Evolutionary conservation across 352 stramenopile genomes (phyloP).

Genomic region (Phytopythium cucurbitacearum): DNA sequence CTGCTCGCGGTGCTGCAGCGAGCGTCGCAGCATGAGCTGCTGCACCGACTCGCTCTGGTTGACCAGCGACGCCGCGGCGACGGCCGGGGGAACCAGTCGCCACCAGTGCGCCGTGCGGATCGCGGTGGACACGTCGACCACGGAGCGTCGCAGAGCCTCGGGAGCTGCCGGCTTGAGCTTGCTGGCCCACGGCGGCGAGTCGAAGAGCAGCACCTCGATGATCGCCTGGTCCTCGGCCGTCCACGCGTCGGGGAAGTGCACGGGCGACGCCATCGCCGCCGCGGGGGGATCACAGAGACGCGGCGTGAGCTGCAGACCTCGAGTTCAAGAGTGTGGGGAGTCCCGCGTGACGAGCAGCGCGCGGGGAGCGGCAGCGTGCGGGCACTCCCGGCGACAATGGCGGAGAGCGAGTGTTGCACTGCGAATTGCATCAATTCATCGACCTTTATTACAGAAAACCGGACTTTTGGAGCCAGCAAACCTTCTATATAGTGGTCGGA

Average conservation of each 20-base stretch:
- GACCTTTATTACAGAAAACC: too few species aligned
- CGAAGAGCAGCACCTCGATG: slow-evolving; percentile 28
- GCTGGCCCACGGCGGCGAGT: slow-evolving; percentile 7
- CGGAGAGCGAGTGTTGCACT: too few species aligned
- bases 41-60: slow-evolving; percentile 4
- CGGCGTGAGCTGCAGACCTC: too few species aligned
- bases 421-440: too few species aligned
- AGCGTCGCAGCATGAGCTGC: slow-evolving; percentile 9
- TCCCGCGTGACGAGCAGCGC: too few species aligned
- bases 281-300: background rate
- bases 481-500: too few species aligned
- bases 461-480: too few species aligned
- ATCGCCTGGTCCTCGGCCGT: slow-evolving; percentile 30
- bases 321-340: too few species aligned
- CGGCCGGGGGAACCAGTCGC: background rate
- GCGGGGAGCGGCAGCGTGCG: too few species aligned
- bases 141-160: too few species aligned
- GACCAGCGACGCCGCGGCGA: slow-evolving; percentile 6
- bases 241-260: slow-evolving; percentile 20
- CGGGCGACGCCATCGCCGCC: background rate
- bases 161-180: too few species aligned
- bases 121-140: background rate
- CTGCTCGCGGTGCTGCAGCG: slow-evolving; percentile 7
- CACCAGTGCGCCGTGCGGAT: background rate
- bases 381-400: too few species aligned